Base-by-base conservation (phyloP, 169 alveolate species). In the Hepatocystis sp. region DNA sequence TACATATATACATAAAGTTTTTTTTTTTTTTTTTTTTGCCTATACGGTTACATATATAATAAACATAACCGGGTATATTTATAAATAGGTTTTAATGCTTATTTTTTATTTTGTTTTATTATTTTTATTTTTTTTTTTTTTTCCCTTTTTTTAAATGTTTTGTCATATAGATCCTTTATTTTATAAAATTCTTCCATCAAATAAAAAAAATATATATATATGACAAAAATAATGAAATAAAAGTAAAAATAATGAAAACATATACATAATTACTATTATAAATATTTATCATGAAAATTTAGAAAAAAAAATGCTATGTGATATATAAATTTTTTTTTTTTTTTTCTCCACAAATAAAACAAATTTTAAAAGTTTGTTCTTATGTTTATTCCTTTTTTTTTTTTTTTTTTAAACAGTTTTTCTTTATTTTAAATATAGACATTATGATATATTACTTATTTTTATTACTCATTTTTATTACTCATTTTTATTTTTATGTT, bases 371-470 rank as follows among this genome's bases (percentile, higher is more conserved):
- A 4, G 47, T 52, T 25, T 7, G 27, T 66, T 17, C 53, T 13
- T 52, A n/a, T n/a, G n/a, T n/a, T n/a, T n/a, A n/a, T n/a, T n/a
- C n/a, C n/a, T n/a, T n/a, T n/a, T 67, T 36, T 15, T n/a, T 11
- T 34, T 67, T 51, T 21, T 34, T 67, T 4, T 61, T 2, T 23
- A 0, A 10, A 10, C 34, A 21, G 3, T 39, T 61, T 34, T 61
- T 61, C 55, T 39, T 61, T 61, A 2, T 67, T 51, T 67, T 53
- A 17, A 40, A 67, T 42, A 52, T 67, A 67, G 85, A 67, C 85
- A 67, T 67, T 67, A 46, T 58, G 51, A 44, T 17, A 34, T 27
- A 15, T 52, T 34, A 17, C 51, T 51, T 4, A 67, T 52, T 52
- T 67, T 67, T 67, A 67, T 67, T 34, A 17, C 51, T 13, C 23